Evolutionary conservation across 192 early-diverging fungal genomes (phyloP).

Genomic region (Entrophospora sp.): DNA sequence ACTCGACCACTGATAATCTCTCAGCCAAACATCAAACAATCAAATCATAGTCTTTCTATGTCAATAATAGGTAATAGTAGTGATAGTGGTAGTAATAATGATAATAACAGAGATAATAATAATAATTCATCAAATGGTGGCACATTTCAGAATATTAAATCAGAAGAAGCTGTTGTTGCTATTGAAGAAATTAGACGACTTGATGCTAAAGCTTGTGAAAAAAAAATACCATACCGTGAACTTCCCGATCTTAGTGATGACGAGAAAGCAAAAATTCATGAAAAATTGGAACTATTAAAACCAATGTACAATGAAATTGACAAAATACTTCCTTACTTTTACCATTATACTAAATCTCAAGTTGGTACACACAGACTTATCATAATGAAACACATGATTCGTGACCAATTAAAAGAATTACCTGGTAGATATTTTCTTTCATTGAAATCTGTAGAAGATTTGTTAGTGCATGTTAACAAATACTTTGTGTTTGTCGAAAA

Average conservation of each 20-base stretch:
- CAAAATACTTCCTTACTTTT: slow-evolving; percentile 1
- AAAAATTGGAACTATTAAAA: neutral
- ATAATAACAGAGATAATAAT: too few relatives aligned
- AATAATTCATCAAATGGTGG: too few relatives aligned
- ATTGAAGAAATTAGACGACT: neutral
- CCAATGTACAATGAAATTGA: slow-evolving; percentile 4
- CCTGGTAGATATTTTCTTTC: neutral
- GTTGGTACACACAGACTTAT: neutral
- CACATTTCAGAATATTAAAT: too few relatives aligned
- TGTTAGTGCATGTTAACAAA: neutral
- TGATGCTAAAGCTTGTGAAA: neutral
- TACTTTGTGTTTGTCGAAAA: neutral
- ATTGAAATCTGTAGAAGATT: neutral
- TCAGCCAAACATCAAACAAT: too few relatives aligned
- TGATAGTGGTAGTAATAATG: too few relatives aligned
- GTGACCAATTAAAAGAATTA: slow-evolving; percentile 2
- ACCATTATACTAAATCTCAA: slow-evolving; percentile 3
- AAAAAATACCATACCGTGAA: slow-evolving; percentile 3
- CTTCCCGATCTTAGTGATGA: neutral
- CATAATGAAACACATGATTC: slow-evolving; percentile 4
- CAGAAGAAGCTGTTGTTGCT: too few relatives aligned
- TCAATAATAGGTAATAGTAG: too few relatives aligned
- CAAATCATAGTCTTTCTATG: too few relatives aligned
- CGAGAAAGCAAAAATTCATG: neutral
- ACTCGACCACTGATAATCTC: too few relatives aligned